Evolutionary conservation across 2,329 filamentous ascomycete genomes (phyloP), one percentile per base, ranked within the genome.

Genomic region (Hymenoscyphus fructigenus): DNA sequence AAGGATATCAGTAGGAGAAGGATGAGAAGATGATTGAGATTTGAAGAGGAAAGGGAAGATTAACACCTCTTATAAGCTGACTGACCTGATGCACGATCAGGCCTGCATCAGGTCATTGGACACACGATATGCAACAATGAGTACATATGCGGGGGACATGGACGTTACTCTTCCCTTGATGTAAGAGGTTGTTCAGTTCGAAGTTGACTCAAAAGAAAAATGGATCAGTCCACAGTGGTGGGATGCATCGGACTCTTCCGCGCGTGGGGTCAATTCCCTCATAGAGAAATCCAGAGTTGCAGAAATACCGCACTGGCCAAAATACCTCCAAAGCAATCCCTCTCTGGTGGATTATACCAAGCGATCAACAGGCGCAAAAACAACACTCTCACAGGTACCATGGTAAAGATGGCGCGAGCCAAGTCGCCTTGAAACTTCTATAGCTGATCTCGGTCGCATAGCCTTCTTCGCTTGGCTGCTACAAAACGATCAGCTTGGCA

Each of bases 251-350:
- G 47, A 53, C 47, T 26, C 47, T 53, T 53, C 47, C 47, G 47
- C 47, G 47, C 47, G 47, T 53, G 47, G 47, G 47, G 47, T 53
- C 47, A 53, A 53, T 53, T 53, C 47, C 47, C 47, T 53, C 20
- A 53, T 26, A 53, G 23, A 23, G 20, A 23, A 26, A 14, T 14
- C 20, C 14, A 3, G 12, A 53, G 47, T 53, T 53, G 47, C 47
- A 53, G 47, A 53, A 53, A 53, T 53, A 53, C 47, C 47, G 47
- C 47, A 53, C 20, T 53, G 47, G 23, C 23, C 47, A 53, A 53
- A 26, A 53, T 23, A 23, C 20, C 47, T 26, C 47, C 47, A 53
- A 53, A 53, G 47, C 47, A 23, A 26, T 28, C 47, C 47, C 20
- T 23, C 47, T 53, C 47, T 53, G 20, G 20, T 14, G 47, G 47